Evolutionary conservation across 257 asterid species (phyloP).

Genomic region (Cynanchum wilfordii): DNA sequence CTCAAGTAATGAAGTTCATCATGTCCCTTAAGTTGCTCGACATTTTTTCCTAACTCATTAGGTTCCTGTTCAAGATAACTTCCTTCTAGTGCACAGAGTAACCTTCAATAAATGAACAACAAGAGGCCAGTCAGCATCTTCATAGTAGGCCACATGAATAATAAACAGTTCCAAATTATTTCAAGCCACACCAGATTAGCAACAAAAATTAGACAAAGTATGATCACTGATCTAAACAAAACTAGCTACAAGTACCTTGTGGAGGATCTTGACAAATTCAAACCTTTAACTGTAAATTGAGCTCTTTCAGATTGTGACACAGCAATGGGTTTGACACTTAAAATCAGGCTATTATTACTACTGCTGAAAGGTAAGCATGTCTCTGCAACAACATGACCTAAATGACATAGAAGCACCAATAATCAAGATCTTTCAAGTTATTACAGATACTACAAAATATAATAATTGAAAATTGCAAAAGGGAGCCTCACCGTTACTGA

Average conservation of each 20-base stretch:
- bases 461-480: neutral
- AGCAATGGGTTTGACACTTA: conserved; percentile 65
- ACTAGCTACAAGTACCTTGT: conserved; percentile 37
- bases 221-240: neutral
- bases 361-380: conserved; percentile 43
- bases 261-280: conserved; percentile 47
- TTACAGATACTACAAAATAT: neutral
- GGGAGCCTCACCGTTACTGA: conserved; percentile 37
- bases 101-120: conserved; percentile 24
- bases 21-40: conserved; percentile 19
- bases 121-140: conserved; percentile 4
- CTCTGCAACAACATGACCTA: conserved; percentile 63
- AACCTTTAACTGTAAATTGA: conserved; percentile 56
- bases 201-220: neutral
- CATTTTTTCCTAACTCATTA: conserved; percentile 21
- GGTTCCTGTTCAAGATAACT: conserved; percentile 30
- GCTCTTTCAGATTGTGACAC: conserved; percentile 54
- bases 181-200: neutral
- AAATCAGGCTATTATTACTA: conserved; percentile 34
- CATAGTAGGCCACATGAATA: neutral
- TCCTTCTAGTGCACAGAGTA: conserved; percentile 44
- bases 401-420: conserved; percentile 21
- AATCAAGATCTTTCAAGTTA: neutral
- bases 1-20: conserved; percentile 33
- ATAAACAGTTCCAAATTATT: neutral